Conservation (phyloP, 495 filamentous ascomycete genomes). For the Aspergillus homomorphus region DNA sequence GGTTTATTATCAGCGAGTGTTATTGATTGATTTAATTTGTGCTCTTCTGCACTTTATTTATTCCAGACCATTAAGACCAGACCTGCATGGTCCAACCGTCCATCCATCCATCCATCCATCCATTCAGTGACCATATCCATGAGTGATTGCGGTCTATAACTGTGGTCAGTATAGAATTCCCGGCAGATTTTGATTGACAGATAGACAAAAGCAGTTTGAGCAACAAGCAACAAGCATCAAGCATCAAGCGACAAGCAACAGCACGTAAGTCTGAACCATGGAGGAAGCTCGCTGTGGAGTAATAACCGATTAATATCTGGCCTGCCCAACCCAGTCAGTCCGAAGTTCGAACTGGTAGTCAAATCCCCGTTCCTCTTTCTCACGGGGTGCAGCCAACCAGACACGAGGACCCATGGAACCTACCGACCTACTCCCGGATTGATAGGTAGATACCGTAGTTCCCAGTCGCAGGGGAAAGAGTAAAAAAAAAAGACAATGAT, state of each 20-base stretch:
- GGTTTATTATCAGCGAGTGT: background rate
- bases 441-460: constrained; percentile 16
- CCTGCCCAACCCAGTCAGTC: background rate
- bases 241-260: too few species aligned
- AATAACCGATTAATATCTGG: background rate
- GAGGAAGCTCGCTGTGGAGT: background rate
- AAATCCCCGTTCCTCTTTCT: too few species aligned
- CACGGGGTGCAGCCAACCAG: background rate
- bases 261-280: background rate
- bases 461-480: constrained; percentile 13
- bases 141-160: background rate
- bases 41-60: background rate
- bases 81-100: constrained; percentile 5
- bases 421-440: background rate
- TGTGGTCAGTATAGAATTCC: background rate
- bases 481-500: background rate
- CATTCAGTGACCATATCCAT: background rate
- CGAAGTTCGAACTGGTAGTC: too few species aligned
- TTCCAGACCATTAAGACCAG: constrained; percentile 1
- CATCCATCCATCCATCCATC: background rate
- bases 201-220: background rate
- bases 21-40: background rate
- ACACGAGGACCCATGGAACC: constrained; percentile 9
- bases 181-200: background rate
- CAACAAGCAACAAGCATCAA: too few species aligned